These are phyloP conservation scores for Apium graveolens DNA, from an alignment of 129 eudicot species.

Conservation along the genomic window DNA sequence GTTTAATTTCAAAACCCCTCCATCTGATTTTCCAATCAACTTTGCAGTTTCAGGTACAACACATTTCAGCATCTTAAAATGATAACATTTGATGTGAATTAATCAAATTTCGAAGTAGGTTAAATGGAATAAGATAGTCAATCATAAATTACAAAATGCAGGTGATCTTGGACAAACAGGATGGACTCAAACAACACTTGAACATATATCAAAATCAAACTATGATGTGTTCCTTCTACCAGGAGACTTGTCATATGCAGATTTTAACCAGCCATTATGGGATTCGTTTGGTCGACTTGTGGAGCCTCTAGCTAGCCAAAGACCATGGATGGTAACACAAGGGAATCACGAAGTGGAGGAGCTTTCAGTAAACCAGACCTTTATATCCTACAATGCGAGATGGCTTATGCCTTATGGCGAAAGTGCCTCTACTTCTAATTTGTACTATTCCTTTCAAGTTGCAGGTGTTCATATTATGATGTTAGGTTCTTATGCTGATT, in stretches of 20 bases:
- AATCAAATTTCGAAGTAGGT: neutral
- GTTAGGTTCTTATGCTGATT: constrained; percentile 78
- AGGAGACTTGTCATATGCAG: constrained; percentile 77
- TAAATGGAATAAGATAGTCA: neutral
- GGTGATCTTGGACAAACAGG: constrained; percentile 85
- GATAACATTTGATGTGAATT: neutral
- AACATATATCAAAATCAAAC: constrained; percentile 46
- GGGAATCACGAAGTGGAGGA: constrained; percentile 78
- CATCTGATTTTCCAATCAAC: constrained; percentile 50
- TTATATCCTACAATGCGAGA: constrained; percentile 69
- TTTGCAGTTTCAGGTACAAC: constrained; percentile 47
- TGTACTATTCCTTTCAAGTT: constrained; percentile 63
- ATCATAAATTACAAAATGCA: constrained; percentile 6
- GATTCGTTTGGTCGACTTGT: constrained; percentile 68
- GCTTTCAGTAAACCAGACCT: constrained; percentile 26
- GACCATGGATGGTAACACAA: constrained; percentile 94
- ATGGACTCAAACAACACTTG: constrained; percentile 58
- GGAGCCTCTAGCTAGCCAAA: constrained; percentile 57
- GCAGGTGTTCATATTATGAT: constrained; percentile 61
- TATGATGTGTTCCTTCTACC: constrained; percentile 64
- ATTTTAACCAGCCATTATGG: constrained; percentile 42
- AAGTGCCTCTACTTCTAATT: constrained; percentile 55
- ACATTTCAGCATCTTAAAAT: neutral
- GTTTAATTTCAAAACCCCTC: constrained; percentile 55
- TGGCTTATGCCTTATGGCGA: constrained; percentile 82